Conservation (phyloP, 495 filamentous ascomycete species). For the Amphirosellinia nigrospora region DNA sequence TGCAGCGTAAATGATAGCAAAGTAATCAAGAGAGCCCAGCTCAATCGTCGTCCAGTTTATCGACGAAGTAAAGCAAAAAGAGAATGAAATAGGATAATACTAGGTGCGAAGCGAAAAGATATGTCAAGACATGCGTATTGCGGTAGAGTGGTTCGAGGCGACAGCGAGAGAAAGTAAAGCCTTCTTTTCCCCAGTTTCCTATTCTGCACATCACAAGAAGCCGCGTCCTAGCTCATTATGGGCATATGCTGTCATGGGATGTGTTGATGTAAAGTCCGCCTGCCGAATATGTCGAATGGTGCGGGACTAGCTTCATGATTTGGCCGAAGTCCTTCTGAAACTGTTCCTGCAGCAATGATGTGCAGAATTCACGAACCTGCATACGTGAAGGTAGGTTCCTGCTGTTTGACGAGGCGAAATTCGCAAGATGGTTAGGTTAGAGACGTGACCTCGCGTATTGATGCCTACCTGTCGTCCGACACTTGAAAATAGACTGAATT, state of each 20-base stretch:
- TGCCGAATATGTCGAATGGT: neutral
- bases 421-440: neutral
- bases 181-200: neutral
- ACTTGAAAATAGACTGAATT: neutral
- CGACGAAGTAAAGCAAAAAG: neutral
- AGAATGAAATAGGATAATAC: neutral
- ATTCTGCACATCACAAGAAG: neutral
- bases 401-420: neutral
- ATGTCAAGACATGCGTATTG: neutral
- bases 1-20: neutral
- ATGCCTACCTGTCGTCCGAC: neutral
- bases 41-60: neutral
- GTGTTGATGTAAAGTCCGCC: neutral
- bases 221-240: neutral
- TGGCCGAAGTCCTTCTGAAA: neutral
- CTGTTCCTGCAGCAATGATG: neutral
- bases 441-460: neutral
- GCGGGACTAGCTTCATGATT: neutral
- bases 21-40: neutral
- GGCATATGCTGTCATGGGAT: slow-evolving; percentile 1
- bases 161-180: neutral
- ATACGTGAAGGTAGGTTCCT: too few species aligned
- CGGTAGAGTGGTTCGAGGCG: too few species aligned
- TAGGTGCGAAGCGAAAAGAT: neutral
- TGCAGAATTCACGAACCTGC: neutral